These are phyloP conservation scores for Seiridium unicorne DNA, from an alignment of 2,329 filamentous ascomycete genomes.

Conservation along the genomic window DNA sequence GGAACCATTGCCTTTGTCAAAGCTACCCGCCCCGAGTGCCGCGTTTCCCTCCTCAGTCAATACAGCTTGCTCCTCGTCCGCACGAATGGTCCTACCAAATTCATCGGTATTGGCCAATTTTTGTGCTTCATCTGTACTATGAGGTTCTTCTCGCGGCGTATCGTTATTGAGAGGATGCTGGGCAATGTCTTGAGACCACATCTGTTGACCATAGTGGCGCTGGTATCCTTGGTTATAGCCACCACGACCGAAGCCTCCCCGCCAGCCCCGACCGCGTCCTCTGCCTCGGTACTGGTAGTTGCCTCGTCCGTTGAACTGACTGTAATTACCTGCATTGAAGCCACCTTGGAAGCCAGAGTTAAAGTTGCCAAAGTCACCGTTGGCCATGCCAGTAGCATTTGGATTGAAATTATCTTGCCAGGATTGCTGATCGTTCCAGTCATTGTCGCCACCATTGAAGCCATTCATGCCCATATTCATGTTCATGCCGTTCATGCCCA, in stretches of 20 bases:
- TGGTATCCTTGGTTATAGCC: constrained; percentile 50
- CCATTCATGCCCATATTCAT: constrained; percentile 76
- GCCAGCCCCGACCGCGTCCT: constrained; percentile 49
- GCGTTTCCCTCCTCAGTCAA: constrained; percentile 17
- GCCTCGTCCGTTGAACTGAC: constrained; percentile 69
- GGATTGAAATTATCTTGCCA: constrained; percentile 90
- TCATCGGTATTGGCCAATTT: constrained; percentile 36
- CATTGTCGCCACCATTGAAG: constrained; percentile 70
- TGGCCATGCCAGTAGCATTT: constrained; percentile 79
- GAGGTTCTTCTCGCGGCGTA: constrained; percentile 18
- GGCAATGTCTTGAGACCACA: constrained; percentile 22
- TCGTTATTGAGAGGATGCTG: constrained; percentile 17
- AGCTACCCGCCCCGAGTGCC: constrained; percentile 11
- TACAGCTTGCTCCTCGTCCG: constrained; percentile 19
- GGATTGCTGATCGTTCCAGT: constrained; percentile 78
- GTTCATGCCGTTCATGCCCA: constrained; percentile 73
- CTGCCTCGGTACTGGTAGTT: constrained; percentile 68
- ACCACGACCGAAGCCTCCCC: constrained; percentile 53
- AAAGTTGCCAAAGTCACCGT: constrained; percentile 78
- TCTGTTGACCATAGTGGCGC: constrained; percentile 18
- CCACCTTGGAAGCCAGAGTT: constrained; percentile 76
- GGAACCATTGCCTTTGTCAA: constrained; percentile 21
- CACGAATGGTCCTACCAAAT: constrained; percentile 34
- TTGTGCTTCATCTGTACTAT: constrained; percentile 15
- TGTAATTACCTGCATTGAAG: constrained; percentile 81